A percentile compares a stretch with the other conserved stretches of the same genome.
Conservation (phyloP, 768 basidiomycete species). For the Boletus bicolor region DNA sequence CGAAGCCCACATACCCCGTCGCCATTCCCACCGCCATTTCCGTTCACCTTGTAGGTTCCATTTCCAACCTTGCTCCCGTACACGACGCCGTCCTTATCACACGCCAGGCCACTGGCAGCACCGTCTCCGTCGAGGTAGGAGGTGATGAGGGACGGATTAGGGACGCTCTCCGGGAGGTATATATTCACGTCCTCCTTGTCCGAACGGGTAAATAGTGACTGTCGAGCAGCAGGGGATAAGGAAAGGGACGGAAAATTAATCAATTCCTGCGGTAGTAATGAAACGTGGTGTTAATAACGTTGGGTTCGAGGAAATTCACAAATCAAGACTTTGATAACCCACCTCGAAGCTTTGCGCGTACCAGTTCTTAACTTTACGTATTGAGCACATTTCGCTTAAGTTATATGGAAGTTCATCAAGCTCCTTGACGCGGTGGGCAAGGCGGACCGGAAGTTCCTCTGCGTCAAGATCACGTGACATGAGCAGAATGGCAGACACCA, state of each 20-base stretch:
- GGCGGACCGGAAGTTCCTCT: constrained; percentile 18
- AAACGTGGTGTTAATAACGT: neutral
- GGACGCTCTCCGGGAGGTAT: constrained; percentile 14
- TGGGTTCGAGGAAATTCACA: neutral
- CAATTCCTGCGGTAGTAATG: constrained; percentile 6
- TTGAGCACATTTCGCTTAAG: constrained; percentile 16
- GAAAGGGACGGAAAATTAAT: constrained; percentile 13
- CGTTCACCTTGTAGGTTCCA: constrained; percentile 15
- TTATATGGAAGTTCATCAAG: constrained; percentile 18
- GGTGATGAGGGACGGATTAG: constrained; percentile 13
- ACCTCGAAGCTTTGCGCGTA: constrained; percentile 20
- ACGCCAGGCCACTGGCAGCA: constrained; percentile 2
- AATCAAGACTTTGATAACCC: neutral
- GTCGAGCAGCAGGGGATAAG: constrained; percentile 13
- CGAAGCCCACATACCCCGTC: constrained; percentile 13
- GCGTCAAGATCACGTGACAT: neutral
- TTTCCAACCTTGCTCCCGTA: constrained; percentile 13
- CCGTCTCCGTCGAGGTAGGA: constrained; percentile 32
- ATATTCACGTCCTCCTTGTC: constrained; percentile 16
- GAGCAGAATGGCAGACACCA: neutral
- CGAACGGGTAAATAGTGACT: constrained; percentile 9
- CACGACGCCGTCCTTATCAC: constrained; percentile 11
- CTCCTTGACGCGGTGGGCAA: constrained; percentile 17
- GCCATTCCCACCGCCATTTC: constrained; percentile 21
- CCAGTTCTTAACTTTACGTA: constrained; percentile 21